Evolutionary conservation across 495 filamentous ascomycete species (phyloP).

Genomic region (Xylaria palmicola): DNA sequence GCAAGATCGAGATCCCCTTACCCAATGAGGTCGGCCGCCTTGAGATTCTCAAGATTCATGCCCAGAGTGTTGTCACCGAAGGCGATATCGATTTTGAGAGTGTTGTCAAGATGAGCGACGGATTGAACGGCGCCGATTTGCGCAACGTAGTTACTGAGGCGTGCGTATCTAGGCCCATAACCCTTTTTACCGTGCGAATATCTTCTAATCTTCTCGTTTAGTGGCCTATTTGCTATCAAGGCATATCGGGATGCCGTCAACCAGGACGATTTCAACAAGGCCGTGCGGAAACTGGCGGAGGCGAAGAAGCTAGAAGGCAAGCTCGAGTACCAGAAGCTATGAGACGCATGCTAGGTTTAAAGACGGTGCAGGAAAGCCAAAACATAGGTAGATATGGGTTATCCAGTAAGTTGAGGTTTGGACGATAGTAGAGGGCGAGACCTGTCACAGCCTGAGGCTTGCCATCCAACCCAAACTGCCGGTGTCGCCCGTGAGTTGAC

Average conservation of each 20-base stretch:
- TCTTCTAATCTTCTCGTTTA: conserved; percentile 37
- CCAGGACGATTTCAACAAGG: conserved; percentile 99
- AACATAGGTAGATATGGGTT: not conserved
- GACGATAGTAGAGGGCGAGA: not conserved
- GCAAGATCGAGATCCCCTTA: conserved; percentile 98
- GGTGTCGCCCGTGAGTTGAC: not conserved
- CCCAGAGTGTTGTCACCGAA: conserved; percentile 78
- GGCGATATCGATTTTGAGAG: conserved; percentile 99
- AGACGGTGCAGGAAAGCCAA: not conserved
- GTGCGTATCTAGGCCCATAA: conserved; percentile 54
- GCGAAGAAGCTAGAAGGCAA: conserved; percentile 98
- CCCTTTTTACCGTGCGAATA: not conserved
- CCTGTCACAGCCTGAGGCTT: not conserved
- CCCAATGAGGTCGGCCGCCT: conserved; percentile 98
- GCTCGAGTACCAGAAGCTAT: conserved; percentile 96
- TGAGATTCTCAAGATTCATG: conserved; percentile 98
- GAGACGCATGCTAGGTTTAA: conserved; percentile 26
- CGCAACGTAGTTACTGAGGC: conserved; percentile 98
- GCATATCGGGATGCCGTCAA: conserved; percentile 93
- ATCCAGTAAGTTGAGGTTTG: not conserved
- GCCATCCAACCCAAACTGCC: not conserved
- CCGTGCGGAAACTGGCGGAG: conserved; percentile 94
- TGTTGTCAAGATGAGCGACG: conserved; percentile 99
- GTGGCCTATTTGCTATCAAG: conserved; percentile 95
- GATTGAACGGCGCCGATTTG: conserved; percentile 95